These are phyloP conservation scores for Pseudofabraea citricarpa DNA, from an alignment of 2,329 filamentous ascomycete species.

Conservation along the genomic window DNA sequence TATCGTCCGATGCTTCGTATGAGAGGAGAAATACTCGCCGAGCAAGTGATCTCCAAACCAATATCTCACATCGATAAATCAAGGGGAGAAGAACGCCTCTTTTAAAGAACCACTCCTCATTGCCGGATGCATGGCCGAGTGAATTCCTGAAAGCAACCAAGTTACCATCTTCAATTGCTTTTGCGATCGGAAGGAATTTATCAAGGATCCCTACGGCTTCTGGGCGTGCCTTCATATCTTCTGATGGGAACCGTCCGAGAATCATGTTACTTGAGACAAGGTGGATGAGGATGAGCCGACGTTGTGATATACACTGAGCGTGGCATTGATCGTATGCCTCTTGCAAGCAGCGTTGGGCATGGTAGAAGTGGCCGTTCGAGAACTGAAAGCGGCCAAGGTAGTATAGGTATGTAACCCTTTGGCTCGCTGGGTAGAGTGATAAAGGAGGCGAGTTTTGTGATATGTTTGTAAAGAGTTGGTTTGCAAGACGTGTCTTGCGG, in stretches of 20 bases:
- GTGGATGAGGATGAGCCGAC: conserved; percentile 75
- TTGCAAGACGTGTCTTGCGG: conserved; percentile 75
- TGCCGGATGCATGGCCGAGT: conserved; percentile 46
- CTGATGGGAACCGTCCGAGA: conserved; percentile 75
- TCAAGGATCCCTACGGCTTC: conserved; percentile 62
- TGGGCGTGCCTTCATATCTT: conserved; percentile 59
- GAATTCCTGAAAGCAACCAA: conserved; percentile 68
- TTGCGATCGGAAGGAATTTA: conserved; percentile 69
- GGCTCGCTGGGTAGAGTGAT: conserved; percentile 74
- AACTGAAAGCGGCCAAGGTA: conserved; percentile 90
- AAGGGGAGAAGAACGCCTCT: conserved; percentile 74
- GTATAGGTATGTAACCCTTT: conserved; percentile 90
- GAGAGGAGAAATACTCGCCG: conserved; percentile 74
- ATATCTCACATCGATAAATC: conserved; percentile 69
- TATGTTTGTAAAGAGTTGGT: conserved; percentile 87
- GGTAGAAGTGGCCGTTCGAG: conserved; percentile 75
- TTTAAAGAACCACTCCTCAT: conserved; percentile 69
- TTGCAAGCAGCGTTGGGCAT: conserved; percentile 70
- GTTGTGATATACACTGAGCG: conserved; percentile 69
- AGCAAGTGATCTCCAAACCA: conserved; percentile 80
- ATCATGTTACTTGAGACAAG: conserved; percentile 80
- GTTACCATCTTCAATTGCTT: conserved; percentile 68
- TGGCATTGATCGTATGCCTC: conserved; percentile 76
- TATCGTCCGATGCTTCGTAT: conserved; percentile 62
- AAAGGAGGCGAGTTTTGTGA: conserved; percentile 77